These are phyloP conservation scores for Solanum bulbocastanum DNA, from an alignment of 257 asterid genomes.

Conservation along the genomic window DNA sequence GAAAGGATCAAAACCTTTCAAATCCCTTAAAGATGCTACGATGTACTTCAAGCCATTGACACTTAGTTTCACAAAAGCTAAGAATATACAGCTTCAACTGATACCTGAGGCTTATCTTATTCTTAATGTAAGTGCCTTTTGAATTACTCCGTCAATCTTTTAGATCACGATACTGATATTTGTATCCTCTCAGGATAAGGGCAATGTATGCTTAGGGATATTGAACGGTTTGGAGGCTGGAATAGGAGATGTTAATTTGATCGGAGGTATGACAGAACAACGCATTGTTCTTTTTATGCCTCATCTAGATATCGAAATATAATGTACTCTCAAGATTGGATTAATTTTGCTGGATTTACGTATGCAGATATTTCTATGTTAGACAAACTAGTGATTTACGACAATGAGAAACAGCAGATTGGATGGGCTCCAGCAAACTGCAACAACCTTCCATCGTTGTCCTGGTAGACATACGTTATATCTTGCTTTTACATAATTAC, in stretches of 20 bases:
- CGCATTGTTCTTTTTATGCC: not conserved
- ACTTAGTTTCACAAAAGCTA: conserved; percentile 33
- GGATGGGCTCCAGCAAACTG: conserved; percentile 64
- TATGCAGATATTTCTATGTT: conserved; percentile 64
- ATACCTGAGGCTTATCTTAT: conserved; percentile 73
- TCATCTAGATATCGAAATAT: not conserved
- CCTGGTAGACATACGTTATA: not conserved
- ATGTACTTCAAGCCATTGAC: conserved; percentile 57
- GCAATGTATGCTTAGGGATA: conserved; percentile 83
- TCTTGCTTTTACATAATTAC: not conserved
- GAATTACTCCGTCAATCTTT: not conserved
- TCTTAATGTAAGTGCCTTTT: conserved; percentile 39
- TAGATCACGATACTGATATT: not conserved
- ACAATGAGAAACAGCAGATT: conserved; percentile 54
- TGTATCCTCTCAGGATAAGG: conserved; percentile 44
- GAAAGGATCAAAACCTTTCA: conserved; percentile 59
- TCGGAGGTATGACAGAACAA: conserved; percentile 56
- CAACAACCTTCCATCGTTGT: conserved; percentile 24
- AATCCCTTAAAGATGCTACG: conserved; percentile 34
- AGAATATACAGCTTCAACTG: conserved; percentile 44
- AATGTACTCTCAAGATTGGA: not conserved
- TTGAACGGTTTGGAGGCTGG: conserved; percentile 70
- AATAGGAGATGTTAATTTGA: conserved; percentile 38
- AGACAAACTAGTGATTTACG: conserved; percentile 82
- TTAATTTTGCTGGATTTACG: not conserved